phyloP scores from a whole-genome alignment of 768 basidiomycete genomes.

The Leccinum longicurvipes region DNA sequence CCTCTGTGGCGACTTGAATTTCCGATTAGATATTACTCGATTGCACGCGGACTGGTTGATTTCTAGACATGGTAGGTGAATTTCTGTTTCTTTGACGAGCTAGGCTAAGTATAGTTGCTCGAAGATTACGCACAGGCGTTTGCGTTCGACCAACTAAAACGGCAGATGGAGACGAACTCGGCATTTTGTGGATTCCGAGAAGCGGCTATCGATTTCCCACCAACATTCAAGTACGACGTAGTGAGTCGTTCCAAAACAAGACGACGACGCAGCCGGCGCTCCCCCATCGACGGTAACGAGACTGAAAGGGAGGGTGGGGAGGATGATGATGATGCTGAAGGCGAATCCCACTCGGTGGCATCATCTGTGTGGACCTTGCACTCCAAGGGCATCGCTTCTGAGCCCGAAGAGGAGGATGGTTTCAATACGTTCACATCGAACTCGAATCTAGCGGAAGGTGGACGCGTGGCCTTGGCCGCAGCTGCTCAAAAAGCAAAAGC shows the following conservation, averaged over 20 bases:
- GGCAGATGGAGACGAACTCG: conserved; percentile 64
- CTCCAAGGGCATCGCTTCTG: conserved; percentile 34
- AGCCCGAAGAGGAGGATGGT: conserved; percentile 42
- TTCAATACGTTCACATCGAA: conserved; percentile 28
- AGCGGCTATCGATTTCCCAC: conserved; percentile 78
- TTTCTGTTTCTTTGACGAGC: neutral
- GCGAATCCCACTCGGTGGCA: conserved; percentile 50
- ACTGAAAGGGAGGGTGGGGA: conserved; percentile 38
- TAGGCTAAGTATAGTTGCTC: conserved; percentile 6
- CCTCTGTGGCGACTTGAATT: conserved; percentile 89
- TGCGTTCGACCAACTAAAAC: conserved; percentile 83
- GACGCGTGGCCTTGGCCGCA: conserved; percentile 36
- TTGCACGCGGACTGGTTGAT: conserved; percentile 95
- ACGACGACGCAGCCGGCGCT: conserved; percentile 36
- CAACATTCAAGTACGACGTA: conserved; percentile 94
- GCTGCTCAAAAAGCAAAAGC: conserved; percentile 55
- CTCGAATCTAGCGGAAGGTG: conserved; percentile 30
- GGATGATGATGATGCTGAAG: conserved; percentile 38
- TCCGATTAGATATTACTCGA: conserved; percentile 83
- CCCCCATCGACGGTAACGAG: conserved; percentile 38
- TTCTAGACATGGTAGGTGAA: conserved; percentile 61
- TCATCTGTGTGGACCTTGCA: conserved; percentile 50
- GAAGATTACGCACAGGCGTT: conserved; percentile 82
- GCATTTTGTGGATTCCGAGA: conserved; percentile 81
- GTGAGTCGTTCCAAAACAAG: conserved; percentile 48